Conservation (phyloP, 495 filamentous ascomycete species). For the Penicillium desertorum region DNA sequence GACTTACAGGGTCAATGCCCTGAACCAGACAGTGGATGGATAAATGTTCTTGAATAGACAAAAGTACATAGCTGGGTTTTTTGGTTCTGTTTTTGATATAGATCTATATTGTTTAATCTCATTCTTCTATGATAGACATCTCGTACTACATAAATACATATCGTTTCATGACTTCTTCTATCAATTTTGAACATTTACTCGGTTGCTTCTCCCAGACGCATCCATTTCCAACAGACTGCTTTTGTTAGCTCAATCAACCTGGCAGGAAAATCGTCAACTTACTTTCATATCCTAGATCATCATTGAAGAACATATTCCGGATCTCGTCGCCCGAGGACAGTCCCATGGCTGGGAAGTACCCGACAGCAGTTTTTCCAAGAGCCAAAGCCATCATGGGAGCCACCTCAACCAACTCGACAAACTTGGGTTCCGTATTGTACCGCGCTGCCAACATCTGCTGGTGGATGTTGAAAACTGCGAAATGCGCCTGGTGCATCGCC, state of each 20-base stretch:
- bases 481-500: slow-evolving; percentile 10
- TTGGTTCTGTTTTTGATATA: not conserved
- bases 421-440: slow-evolving; percentile 4
- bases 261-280: not conserved
- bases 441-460: slow-evolving; percentile 1
- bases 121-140: not conserved
- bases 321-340: not conserved
- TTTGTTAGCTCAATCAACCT: not conserved
- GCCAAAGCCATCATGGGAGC: slow-evolving; percentile 9
- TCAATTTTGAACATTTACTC: not conserved
- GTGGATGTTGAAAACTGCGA: slow-evolving; percentile 5
- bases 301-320: slow-evolving; percentile 9
- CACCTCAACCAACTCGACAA: not conserved
- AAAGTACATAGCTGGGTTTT: not conserved
- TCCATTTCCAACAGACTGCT: slow-evolving; percentile 10
- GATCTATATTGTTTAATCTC: not conserved
- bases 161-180: not conserved
- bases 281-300: slow-evolving; percentile 7
- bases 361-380: slow-evolving; percentile 6
- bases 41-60: not conserved
- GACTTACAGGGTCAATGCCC: slow-evolving; percentile 49
- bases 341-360: slow-evolving; percentile 2
- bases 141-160: not conserved
- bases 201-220: slow-evolving; percentile 5
- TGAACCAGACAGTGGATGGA: slow-evolving; percentile 19